Evolutionary conservation across 2,329 filamentous ascomycete genomes (phyloP).

Genomic region (Fusarium xylarioides): DNA sequence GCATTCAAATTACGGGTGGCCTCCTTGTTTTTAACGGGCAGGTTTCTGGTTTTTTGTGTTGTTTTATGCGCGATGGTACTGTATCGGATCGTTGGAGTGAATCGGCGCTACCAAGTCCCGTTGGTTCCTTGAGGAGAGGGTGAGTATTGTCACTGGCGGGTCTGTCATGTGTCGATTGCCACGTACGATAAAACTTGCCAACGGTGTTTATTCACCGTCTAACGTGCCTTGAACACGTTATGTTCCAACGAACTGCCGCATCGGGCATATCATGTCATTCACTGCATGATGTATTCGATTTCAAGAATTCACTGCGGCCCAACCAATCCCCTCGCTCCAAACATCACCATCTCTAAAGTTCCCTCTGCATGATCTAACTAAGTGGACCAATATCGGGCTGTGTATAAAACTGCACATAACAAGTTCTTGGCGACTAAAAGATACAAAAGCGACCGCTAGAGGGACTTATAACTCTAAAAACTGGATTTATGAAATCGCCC

Average conservation of each 20-base stretch:
- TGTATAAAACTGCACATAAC: not conserved
- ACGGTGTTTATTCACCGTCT: not conserved
- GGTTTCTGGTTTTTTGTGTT: not conserved
- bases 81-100: slow-evolving; percentile 1
- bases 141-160: not conserved
- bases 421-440: no score
- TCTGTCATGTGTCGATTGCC: not conserved
- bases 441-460: no score
- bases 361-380: not conserved
- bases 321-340: not conserved
- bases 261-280: not conserved
- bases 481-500: slow-evolving; percentile 7
- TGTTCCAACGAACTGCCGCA: not conserved
- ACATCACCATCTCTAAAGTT: not conserved
- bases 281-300: not conserved
- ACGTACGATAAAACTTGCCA: not conserved
- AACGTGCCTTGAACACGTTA: not conserved
- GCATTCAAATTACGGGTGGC: not conserved
- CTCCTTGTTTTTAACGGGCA: not conserved
- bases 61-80: not conserved
- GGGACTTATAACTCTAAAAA: not conserved
- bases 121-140: not conserved
- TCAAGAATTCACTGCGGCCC: not conserved
- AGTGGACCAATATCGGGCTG: not conserved
- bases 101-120: not conserved